phyloP scores from a whole-genome alignment of 2,329 filamentous ascomycete genomes.

The Fusarium chuoi region DNA sequence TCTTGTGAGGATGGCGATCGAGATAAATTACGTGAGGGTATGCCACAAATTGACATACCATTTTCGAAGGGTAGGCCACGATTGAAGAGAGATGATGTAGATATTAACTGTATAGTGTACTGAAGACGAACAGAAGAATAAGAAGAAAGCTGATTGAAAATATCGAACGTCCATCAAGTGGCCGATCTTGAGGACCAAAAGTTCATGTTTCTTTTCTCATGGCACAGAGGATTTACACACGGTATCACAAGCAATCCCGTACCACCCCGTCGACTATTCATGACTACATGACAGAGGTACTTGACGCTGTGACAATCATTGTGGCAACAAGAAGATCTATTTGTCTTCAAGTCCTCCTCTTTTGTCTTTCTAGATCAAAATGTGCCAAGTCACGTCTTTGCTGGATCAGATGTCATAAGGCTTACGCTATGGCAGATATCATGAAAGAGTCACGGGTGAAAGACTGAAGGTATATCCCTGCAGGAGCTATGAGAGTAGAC shows the following conservation, averaged over 20 bases:
- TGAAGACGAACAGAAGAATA: not conserved
- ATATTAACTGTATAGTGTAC: not conserved
- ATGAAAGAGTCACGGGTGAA: not conserved
- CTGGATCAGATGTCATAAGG: not conserved
- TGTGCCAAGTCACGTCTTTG: no score
- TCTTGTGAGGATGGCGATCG: accelerated
- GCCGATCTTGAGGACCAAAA: not conserved
- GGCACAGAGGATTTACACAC: not conserved
- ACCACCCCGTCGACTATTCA: not conserved
- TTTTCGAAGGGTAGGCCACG: accelerated
- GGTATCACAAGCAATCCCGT: not conserved
- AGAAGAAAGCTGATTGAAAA: not conserved
- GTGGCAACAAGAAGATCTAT: no score
- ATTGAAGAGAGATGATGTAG: not conserved
- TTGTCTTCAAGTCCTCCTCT: accelerated
- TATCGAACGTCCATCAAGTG: not conserved
- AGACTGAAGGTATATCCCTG: not conserved
- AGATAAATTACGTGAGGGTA: accelerated
- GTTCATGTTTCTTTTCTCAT: not conserved
- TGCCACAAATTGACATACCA: accelerated
- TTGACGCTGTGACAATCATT: not conserved
- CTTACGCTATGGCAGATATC: not conserved
- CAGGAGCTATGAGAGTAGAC: not conserved
- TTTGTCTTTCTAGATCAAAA: accelerated
- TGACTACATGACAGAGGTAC: not conserved